Evolutionary conservation across 208 protist genomes (phyloP).

Genomic region (Crithidia fasciculata): DNA sequence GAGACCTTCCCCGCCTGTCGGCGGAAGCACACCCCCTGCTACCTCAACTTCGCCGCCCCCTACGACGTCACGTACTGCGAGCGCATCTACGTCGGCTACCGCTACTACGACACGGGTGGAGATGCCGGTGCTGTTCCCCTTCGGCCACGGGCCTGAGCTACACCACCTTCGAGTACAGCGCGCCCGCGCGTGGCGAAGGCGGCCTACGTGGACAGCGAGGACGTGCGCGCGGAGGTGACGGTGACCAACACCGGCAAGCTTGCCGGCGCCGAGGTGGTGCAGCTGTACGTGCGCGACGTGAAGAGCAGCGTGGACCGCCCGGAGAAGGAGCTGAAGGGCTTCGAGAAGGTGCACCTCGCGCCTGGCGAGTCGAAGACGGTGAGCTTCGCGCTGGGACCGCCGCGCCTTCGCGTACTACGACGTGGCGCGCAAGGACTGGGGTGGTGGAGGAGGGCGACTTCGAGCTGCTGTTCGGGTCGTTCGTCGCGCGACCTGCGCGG

Average conservation of each 20-base stretch:
- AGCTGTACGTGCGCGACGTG: conserved; percentile 22
- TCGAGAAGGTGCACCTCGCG: conserved; percentile 27
- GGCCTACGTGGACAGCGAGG: conserved; percentile 16
- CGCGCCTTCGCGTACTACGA: conserved; percentile 29
- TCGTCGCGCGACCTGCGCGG: conserved; percentile 22
- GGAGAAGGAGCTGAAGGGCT: conserved; percentile 20
- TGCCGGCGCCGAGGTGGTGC: conserved; percentile 16
- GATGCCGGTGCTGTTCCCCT: conserved; percentile 11
- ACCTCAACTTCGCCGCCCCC: conserved; percentile 10
- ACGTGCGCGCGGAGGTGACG: conserved; percentile 16
- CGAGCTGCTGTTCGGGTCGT: conserved; percentile 24
- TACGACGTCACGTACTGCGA: conserved; percentile 17
- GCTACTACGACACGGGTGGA: conserved; percentile 7
- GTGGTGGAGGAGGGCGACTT: conserved; percentile 26
- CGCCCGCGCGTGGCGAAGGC: conserved; percentile 19
- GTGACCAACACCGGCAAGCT: conserved; percentile 15
- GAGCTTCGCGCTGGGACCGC: conserved; percentile 18
- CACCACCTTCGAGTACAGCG: conserved; percentile 16
- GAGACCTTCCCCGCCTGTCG: neutral
- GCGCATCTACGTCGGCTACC: conserved; percentile 16
- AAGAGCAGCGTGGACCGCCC: conserved; percentile 14
- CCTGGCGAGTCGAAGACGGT: conserved; percentile 24
- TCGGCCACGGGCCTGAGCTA: conserved; percentile 19
- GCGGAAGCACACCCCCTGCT: conserved; percentile 1
- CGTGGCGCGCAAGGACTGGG: conserved; percentile 27